Base-by-base conservation (phyloP, 768 basidiomycete genomes). In the Mycena latifolia region DNA sequence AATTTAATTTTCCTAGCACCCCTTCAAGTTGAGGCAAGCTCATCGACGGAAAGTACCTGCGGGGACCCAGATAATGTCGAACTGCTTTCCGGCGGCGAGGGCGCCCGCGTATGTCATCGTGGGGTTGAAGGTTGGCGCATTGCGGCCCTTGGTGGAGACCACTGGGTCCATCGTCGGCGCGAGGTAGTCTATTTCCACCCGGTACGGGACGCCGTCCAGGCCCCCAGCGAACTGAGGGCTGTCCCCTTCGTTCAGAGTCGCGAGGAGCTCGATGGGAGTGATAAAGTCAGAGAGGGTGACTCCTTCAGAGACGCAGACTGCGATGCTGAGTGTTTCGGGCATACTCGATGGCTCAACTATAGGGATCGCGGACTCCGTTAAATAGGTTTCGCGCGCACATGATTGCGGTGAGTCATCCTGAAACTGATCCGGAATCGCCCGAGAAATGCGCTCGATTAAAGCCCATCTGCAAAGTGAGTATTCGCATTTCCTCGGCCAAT, bases 201-300 rank as follows among this genome's bases (percentile, higher is more conserved):
- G 61, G 53, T 67, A 63, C 0, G 69, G 62, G 12, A 67, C 58
- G 9, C 60, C 65, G 28, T 43, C 55, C 47, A 67, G 39, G 27
- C 7, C 43, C 0, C 31, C 20, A 17, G 55, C 61, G 12, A 61
- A 51, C 24, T 61, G 5, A 5, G 57, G 61, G n/a, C 56, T 20
- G 43, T 61, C 57, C 24, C 52, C 65, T 18, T 46, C 48, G 50
- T 67, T 63, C 6, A 70, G 25, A 22, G 24, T 27, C 28, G 69
- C 7, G 25, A 70, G 33, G 22, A 70, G 52, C 31, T 70, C 69
- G 3, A 66, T 43, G 0, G 65, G 66, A 2, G 65, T 47, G 35
- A 70, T 65, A 24, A 70, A 70, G 58, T 70, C 69, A 2, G 65
- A 63, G 29, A 70, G 69, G 18, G 69, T 70, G 29, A 70, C 69